Conservation (phyloP, 108 stramenopile genomes). For the Aurantiochytrium sp. region DNA sequence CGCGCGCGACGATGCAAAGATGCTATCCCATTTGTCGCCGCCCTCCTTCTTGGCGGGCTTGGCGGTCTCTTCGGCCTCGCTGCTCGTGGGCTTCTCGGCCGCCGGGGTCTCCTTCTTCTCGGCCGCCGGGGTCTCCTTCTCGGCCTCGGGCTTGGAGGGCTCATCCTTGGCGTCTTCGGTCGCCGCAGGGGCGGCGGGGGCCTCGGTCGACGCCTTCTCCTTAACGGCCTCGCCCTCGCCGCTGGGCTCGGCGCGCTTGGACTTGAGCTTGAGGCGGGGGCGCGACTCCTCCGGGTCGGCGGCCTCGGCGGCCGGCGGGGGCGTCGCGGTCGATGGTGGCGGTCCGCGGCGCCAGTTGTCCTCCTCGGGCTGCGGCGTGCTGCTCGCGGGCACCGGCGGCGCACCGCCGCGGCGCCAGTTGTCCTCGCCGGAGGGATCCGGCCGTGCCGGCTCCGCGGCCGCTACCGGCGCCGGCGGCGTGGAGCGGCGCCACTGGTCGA, state of each 20-base stretch:
- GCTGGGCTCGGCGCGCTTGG: not conserved
- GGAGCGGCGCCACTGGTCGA: slow-evolving; percentile 1
- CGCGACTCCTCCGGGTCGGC: not conserved
- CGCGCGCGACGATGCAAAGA: not conserved
- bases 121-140: not conserved
- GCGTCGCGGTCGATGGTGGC: not conserved
- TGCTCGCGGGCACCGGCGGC: no score
- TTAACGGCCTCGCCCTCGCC: not conserved
- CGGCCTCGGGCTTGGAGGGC: not conserved
- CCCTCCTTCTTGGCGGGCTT: not conserved
- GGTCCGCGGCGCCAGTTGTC: slow-evolving; percentile 26
- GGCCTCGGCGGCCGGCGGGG: not conserved
- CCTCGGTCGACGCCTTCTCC: no score
- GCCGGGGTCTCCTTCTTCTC: not conserved
- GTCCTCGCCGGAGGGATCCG: not conserved
- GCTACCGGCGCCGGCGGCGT: not conserved
- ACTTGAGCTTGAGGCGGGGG: not conserved
- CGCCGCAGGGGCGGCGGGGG: not conserved
- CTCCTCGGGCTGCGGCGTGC: not conserved
- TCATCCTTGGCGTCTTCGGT: not conserved
- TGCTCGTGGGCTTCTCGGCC: not conserved
- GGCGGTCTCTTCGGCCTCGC: not conserved
- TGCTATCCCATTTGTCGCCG: slow-evolving; percentile 7
- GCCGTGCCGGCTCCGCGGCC: not conserved
- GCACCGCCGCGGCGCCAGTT: slow-evolving; percentile 9